Base-by-base conservation (phyloP, 2,329 filamentous ascomycete genomes). In the Pestalotiopsis sp. region DNA sequence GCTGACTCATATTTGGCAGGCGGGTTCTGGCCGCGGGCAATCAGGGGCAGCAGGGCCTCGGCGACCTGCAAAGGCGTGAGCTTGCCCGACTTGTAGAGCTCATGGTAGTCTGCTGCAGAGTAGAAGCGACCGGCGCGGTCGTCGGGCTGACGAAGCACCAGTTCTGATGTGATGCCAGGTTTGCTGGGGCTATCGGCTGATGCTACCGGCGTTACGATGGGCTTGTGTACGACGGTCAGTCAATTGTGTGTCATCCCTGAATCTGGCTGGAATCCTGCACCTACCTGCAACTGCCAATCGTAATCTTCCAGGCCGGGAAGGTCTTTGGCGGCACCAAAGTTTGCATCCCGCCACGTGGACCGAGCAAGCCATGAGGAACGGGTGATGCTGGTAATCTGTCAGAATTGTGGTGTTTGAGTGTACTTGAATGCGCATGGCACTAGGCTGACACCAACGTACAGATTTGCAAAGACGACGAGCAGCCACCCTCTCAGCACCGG, bases 81-180 rank as follows among this genome's bases (percentile, higher is more conserved):
- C 69, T 86, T 82, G 64, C 93, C 92, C 4, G 88, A 88, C 70
- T 85, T 86, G 82, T 95, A 97, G 56, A 92, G 87, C 65, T 88
- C 86, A 77, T 94, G 91, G 77, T 94, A 97, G 80, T 97, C 93
- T 13, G 87, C 86, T 27, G 90, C 87, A 3, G 92, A 92, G 77
- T 90, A 88, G 81, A 92, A 93, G 59, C 87, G 85, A 17, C 82
- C 83, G 4, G 78, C 73, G 13, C 82, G 75, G 59, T 81, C 77
- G 17, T 79, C 75, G 7, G 85, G 80, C 63, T 82, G 81, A 12
- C 79, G 79, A 60, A 78, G 76, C 62, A 80, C 77, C 3, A 86
- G 80, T 45, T 83, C 80, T 0, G 81, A 72, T 3, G 80, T 82
- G 45, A 87, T 79, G 3, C 80, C 77, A 3, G 85, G 77, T 73